Percentiles rank a stretch among this genome's conserved stretches.
Conservation (phyloP, 2,329 filamentous ascomycete genomes). For the Aplosporella prunicola region DNA sequence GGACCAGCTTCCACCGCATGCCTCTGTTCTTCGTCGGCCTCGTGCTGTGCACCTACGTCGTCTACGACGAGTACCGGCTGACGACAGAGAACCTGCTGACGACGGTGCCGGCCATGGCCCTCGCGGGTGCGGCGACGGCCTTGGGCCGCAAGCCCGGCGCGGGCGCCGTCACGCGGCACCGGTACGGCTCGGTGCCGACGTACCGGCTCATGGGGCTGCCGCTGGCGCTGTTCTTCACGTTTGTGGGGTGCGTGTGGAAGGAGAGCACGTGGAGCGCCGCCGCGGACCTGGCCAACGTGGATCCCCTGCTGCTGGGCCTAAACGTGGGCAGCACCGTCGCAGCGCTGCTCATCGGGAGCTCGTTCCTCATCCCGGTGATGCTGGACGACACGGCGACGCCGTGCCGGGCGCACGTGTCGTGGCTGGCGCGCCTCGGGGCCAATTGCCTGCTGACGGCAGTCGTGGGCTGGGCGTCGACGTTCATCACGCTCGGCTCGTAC, state of each 20-base stretch:
- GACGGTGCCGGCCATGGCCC: slow-evolving; percentile 1
- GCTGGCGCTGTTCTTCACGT: slow-evolving; percentile 1
- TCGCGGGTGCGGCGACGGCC: not conserved
- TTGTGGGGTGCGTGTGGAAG: slow-evolving; percentile 3
- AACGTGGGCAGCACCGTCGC: slow-evolving; percentile 10
- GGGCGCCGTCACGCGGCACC: no score
- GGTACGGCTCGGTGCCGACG: no score
- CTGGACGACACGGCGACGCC: not conserved
- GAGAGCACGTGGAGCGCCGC: slow-evolving; percentile 2
- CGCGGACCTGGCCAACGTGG: slow-evolving; percentile 9
- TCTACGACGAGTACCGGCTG: slow-evolving; percentile 9
- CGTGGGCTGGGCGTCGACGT: slow-evolving; percentile 9
- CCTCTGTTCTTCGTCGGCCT: no score
- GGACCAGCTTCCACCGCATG: no score
- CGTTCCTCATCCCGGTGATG: slow-evolving; percentile 12
- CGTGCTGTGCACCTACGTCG: not conserved
- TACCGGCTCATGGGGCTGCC: no score
- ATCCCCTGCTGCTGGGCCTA: slow-evolving; percentile 7
- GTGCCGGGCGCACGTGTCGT: slow-evolving; percentile 4
- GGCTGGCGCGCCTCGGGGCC: no score
- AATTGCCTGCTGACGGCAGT: slow-evolving; percentile 9
- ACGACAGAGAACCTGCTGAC: not conserved
- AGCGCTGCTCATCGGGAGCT: slow-evolving; percentile 12
- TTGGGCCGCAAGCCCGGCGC: slow-evolving; percentile 2
- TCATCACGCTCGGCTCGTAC: slow-evolving; percentile 12